These are phyloP conservation scores for Chionographis japonica DNA, from an alignment of 106 monocot genomes.

Conservation along the genomic window DNA sequence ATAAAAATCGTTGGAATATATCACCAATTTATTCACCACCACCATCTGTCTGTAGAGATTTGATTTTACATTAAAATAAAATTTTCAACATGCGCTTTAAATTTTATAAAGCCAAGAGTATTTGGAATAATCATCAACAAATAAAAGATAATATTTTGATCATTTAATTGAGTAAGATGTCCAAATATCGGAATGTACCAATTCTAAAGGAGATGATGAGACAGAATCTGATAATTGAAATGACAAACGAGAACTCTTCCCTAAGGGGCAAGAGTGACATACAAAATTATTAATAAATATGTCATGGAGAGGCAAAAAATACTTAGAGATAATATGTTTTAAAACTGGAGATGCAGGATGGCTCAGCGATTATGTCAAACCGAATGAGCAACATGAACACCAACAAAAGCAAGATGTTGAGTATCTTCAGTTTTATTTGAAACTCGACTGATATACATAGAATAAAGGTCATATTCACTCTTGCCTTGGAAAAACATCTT, in stretches of 20 bases:
- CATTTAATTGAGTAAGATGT: not conserved
- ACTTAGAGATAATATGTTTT: too few relatives aligned
- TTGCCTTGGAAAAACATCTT: not conserved
- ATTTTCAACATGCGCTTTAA: constrained; percentile 3
- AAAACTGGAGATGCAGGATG: too few relatives aligned
- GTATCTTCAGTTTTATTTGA: not conserved
- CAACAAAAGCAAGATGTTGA: not conserved
- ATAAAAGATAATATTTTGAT: constrained; percentile 1
- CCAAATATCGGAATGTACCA: constrained; percentile 11
- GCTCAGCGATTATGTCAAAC: constrained; percentile 1
- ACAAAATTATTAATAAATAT: too few relatives aligned
- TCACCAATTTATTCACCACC: not conserved
- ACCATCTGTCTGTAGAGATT: not conserved
- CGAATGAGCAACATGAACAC: not conserved
- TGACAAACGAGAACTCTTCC: not conserved
- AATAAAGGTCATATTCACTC: not conserved
- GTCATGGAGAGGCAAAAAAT: too few relatives aligned
- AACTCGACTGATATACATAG: not conserved
- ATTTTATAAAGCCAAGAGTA: constrained; percentile 7
- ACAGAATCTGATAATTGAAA: not conserved
- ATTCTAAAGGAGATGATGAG: not conserved
- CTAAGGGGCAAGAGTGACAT: constrained; percentile 3
- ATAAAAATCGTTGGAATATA: not conserved
- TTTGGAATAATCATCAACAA: constrained; percentile 14
- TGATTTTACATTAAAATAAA: not conserved